Base-by-base conservation (phyloP, 139 green algal genomes). In the Trebouxia sp. region DNA sequence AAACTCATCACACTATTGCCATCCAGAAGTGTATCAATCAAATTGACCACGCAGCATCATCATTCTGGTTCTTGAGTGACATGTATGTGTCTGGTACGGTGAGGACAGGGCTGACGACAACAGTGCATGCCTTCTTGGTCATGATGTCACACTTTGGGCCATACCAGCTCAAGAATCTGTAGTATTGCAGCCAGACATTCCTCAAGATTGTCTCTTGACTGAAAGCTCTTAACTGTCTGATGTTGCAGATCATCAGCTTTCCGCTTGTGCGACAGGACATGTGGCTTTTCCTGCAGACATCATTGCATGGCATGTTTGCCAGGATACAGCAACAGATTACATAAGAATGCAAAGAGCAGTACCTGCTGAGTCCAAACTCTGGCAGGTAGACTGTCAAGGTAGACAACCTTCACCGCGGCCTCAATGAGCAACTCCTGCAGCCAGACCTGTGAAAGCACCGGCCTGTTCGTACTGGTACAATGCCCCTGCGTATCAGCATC, bases 401-500 rank as follows among this genome's bases (percentile, higher is more conserved):
- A 72, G n/a, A n/a, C 6, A 15, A 12, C 42, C 15, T 72, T 37
- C 43, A 30, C 26, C 5, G 4, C 12, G 4, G 28, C 42, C 8
- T 6, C 9, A 4, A 8, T 6, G 26, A 72, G 32, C 32, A 72
- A 32, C 5, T 72, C 62, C 11, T 10, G 3, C 6, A 72, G 26
- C 62, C 62, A 72, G 35, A 45, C 14, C 62, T 72, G 62, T 35
- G n/a, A n/a, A n/a, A n/a, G n/a, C n/a, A n/a, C n/a, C n/a, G n/a
- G n/a, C n/a, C n/a, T n/a, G n/a, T n/a, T n/a, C n/a, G n/a, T n/a
- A n/a, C n/a, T n/a, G n/a, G n/a, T n/a, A n/a, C n/a, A n/a, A n/a
- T n/a, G n/a, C n/a, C n/a, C n/a, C n/a, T n/a, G n/a, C n/a, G n/a
- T n/a, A n/a, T n/a, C n/a, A n/a, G n/a, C n/a, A n/a, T n/a, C n/a